Conservation (phyloP, 1,284 basidiomycete genomes). For the Cryptococcus hybrid region DNA sequence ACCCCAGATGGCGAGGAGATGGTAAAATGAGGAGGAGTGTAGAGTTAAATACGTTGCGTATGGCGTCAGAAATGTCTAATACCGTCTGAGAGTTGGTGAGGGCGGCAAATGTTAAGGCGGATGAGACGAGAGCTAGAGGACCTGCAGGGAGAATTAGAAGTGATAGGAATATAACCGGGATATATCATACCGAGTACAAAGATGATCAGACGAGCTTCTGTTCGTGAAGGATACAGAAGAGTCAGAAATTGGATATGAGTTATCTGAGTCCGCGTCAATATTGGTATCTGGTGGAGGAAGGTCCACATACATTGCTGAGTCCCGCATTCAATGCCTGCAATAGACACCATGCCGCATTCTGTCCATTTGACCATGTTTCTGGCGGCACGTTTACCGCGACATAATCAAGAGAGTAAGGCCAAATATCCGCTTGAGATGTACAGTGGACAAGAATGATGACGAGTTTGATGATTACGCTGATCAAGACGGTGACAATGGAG, state of each 20-base stretch:
- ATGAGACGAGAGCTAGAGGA: slow-evolving; percentile 81
- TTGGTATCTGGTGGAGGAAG: background rate
- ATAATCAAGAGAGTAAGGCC: slow-evolving; percentile 96
- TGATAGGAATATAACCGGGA: background rate
- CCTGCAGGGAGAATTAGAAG: slow-evolving; percentile 50
- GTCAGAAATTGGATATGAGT: slow-evolving; percentile 99
- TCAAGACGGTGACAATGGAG: slow-evolving; percentile 74
- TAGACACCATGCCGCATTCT: slow-evolving; percentile 77
- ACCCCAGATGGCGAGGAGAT: slow-evolving; percentile 91
- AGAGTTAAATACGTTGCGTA: slow-evolving; percentile 93
- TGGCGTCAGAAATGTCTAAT: slow-evolving; percentile 66
- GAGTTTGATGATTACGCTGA: slow-evolving; percentile 72
- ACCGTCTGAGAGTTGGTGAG: slow-evolving; percentile 58
- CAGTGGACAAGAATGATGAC: slow-evolving; percentile 67
- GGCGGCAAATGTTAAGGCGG: slow-evolving; percentile 79
- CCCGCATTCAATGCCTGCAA: slow-evolving; percentile 83
- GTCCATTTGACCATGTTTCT: slow-evolving; percentile 62
- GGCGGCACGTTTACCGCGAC: slow-evolving; percentile 79
- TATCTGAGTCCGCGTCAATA: slow-evolving; percentile 57
- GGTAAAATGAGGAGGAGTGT: slow-evolving; percentile 89
- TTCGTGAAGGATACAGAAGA: slow-evolving; percentile 87
- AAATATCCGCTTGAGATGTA: slow-evolving; percentile 63
- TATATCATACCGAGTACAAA: slow-evolving; percentile 66
- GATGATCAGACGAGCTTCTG: slow-evolving; percentile 87
- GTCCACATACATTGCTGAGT: slow-evolving; percentile 68